Evolutionary conservation across 2,329 filamentous ascomycete genomes (phyloP), one percentile per base, ranked within the genome.

Genomic region (Penicillium sp.): DNA sequence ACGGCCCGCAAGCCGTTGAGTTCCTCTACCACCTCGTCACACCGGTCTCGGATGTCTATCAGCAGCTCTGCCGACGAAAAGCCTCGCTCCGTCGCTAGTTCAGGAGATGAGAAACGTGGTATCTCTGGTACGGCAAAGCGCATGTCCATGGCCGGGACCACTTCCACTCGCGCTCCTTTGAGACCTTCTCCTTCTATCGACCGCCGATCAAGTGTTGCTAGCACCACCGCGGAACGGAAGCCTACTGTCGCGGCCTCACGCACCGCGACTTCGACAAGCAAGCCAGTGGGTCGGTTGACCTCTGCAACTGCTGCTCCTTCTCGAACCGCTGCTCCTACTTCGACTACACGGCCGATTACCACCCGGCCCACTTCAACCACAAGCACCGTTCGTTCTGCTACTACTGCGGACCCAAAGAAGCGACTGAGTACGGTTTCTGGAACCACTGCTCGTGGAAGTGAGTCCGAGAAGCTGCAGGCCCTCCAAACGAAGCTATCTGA

Each of bases 1-100:
- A 64, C 64, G 10, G 61, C 65, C 14, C 70, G 75, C 39, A 77
- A 70, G 56, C 70, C 75, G 11, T 52, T 72, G 46, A 68, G 70
- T 53, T 64, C 71, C 13, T 68, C 71, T 13, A 71, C 73, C 4
- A 67, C 71, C 27, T 60, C 71, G 32, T 70, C 73, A 21, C 76
- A 78, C 50, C 69, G 71, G 36, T 74, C 74, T 43, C 73, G 74
- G 18, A 66, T 71, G 13, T 79, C 77, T 0, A 64, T 77, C 44
- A 75, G 75, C 58, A 76, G 75, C 60, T 77, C 75, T 14, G 73
- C 75, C 8, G 75, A 77, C 55, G 75, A 77, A 58, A 76, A 75
- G 56, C 57, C 68, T 36, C 71, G 69, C 32, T 74, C 71, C 8
- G 66, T 77, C 36, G 68, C 71, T 11, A 78, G 75, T 56, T 78